Evolutionary conservation across 176 grass and related monocot species (phyloP).

Genomic region (Eleusine coracana): DNA sequence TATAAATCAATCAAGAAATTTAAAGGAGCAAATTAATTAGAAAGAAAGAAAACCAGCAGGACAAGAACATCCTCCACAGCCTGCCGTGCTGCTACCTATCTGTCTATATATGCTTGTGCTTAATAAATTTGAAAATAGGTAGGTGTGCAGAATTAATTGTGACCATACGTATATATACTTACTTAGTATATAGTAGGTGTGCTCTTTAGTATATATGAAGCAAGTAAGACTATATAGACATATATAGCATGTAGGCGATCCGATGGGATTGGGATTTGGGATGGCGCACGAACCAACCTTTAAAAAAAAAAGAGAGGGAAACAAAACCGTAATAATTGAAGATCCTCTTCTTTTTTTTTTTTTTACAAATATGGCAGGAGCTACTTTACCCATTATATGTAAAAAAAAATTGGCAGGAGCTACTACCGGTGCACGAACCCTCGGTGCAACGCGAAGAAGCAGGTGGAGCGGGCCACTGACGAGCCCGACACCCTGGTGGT

Average conservation of each 20-base stretch:
- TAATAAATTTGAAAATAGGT: not conserved
- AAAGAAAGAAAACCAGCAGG: not conserved
- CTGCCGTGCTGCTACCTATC: not conserved
- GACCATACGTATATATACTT: not conserved
- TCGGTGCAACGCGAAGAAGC: slow-evolving; percentile 93
- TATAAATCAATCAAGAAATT: too few relatives aligned
- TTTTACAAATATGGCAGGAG: too few relatives aligned
- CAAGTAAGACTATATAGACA: too few relatives aligned
- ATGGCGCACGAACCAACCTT: too few relatives aligned
- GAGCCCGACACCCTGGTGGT: slow-evolving; percentile 69
- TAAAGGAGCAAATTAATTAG: too few relatives aligned
- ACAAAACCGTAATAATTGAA: too few relatives aligned
- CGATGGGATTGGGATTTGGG: too few relatives aligned
- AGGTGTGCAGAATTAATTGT: slow-evolving; percentile 7
- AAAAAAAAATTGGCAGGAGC: slow-evolving; percentile 54
- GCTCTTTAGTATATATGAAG: too few relatives aligned
- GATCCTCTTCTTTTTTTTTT: too few relatives aligned
- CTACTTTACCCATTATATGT: not conserved
- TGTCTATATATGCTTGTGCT: not conserved
- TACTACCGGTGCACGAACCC: slow-evolving; percentile 99
- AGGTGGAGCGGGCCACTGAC: slow-evolving; percentile 77
- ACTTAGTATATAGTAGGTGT: too few relatives aligned
- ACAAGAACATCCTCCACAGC: not conserved
- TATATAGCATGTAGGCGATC: too few relatives aligned
- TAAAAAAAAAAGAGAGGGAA: too few relatives aligned